These are phyloP conservation scores for Chaetomium sp. DNA, from an alignment of 2,329 filamentous ascomycete genomes.

Conservation along the genomic window DNA sequence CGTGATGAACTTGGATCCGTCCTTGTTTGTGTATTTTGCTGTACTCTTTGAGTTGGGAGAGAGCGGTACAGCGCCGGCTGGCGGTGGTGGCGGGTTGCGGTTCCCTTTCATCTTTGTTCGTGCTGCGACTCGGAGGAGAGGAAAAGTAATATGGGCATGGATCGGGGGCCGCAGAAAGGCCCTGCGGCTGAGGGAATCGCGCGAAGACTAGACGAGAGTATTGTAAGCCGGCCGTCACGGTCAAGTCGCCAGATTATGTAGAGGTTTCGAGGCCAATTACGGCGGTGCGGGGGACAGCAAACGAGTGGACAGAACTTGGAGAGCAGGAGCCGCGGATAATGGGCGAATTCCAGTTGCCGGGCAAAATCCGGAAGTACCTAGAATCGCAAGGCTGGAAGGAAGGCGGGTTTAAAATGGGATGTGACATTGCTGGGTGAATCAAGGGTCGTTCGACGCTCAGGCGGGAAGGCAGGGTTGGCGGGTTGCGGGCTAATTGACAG, in stretches of 20 bases:
- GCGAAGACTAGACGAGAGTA: constrained; percentile 25
- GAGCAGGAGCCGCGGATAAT: neutral
- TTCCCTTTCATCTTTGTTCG: constrained; percentile 41
- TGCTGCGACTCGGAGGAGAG: constrained; percentile 21
- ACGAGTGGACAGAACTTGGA: neutral
- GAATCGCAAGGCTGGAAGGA: constrained; percentile 9
- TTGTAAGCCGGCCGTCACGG: constrained; percentile 24
- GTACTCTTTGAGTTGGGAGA: constrained; percentile 56
- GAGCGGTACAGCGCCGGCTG: constrained; percentile 42
- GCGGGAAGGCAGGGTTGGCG: constrained; percentile 26
- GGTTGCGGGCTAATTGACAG: constrained; percentile 30
- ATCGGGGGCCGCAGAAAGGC: constrained; percentile 16
- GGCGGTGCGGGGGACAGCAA: constrained; percentile 15
- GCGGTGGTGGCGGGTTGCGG: constrained; percentile 38
- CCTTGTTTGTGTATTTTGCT: constrained; percentile 67
- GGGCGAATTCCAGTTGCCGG: neutral
- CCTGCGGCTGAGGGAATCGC: constrained; percentile 19
- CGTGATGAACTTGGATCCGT: constrained; percentile 70
- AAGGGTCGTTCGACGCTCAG: constrained; percentile 5
- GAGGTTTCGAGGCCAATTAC: neutral
- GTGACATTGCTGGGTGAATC: constrained; percentile 18
- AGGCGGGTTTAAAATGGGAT: neutral
- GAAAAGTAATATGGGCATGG: constrained; percentile 25
- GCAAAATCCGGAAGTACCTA: neutral
- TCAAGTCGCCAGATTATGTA: constrained; percentile 9